Evolutionary conservation across 441 rosid genomes (phyloP), one percentile per base, ranked within the genome.

Genomic region (Jatropha multifida): DNA sequence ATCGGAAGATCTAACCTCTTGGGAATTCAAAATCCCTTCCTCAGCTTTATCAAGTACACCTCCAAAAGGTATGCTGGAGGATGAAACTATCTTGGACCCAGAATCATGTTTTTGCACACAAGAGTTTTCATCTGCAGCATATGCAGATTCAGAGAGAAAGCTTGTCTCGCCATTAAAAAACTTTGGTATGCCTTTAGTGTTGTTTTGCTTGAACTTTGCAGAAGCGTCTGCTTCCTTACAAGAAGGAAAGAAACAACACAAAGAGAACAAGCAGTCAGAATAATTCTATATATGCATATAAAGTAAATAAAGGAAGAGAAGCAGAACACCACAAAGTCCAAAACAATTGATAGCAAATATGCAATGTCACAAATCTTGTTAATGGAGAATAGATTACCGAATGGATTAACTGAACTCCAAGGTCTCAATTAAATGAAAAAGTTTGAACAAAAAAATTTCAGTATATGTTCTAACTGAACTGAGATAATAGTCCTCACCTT

Each of bases 131-230:
- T 89, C 90, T 48, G 82, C 82, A n/a, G 83, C 40, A 74, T 86
- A 90, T 14, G 83, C 88, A 69, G 91, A 91, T 83, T 91, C 96
- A 15, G 92, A 87, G 64, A 91, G 83, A 81, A 67, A 89, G 82
- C 96, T 91, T 70, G 88, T 86, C 82, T 91, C 88, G 5, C 68
- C 77, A 75, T 77, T 63, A 82, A 83, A 91, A 78, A 74, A 73
- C 44, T 80, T 83, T 0, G 76, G 77, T 65, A 84, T 40, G 66
- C 71, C 60, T 63, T 74, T 76, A 68, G 69, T 18, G 12, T 56
- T 72, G 7, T 76, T 73, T 60, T 40, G 76, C 68, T 78, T 77
- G 71, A 67, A 51, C 74, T 70, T 80, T 69, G 20, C 80, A 65
- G 80, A 74, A 76, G 76, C 73, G 75, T 80, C 86, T 58, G 67